Evolutionary conservation across 1,284 basidiomycete genomes (phyloP).

Genomic region (Ceratobasidium sp.): DNA sequence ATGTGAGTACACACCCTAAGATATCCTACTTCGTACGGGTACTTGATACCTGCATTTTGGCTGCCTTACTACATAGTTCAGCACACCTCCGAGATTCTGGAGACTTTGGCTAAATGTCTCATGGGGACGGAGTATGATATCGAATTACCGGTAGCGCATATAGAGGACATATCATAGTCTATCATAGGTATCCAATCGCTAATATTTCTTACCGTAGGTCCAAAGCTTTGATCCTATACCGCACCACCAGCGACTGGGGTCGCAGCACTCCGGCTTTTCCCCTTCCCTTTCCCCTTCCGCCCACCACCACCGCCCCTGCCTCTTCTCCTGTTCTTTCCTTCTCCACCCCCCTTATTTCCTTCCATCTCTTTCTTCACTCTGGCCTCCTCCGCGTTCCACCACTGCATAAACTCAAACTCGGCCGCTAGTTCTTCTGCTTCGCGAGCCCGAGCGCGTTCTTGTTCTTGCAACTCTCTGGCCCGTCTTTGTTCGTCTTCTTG

Average conservation of each 20-base stretch:
- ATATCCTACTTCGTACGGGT: too few relatives aligned
- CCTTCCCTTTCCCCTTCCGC: conserved; percentile 8
- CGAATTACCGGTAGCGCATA: background rate
- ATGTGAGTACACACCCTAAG: too few relatives aligned
- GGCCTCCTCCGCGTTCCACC: conserved; percentile 88
- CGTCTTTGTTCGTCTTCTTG: conserved; percentile 78
- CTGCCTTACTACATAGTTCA: too few relatives aligned
- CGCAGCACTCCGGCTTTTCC: conserved; percentile 41
- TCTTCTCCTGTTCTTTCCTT: conserved; percentile 29
- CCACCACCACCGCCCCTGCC: conserved; percentile 43
- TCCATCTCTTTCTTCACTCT: conserved; percentile 64
- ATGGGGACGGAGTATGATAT: too few relatives aligned
- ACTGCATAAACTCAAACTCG: conserved; percentile 83
- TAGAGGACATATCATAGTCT: background rate
- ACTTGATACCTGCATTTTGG: too few relatives aligned
- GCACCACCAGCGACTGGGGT: conserved; percentile 1
- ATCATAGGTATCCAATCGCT: background rate
- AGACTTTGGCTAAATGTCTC: too few relatives aligned
- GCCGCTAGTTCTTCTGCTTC: conserved; percentile 62
- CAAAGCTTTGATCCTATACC: background rate
- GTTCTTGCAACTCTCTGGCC: conserved; percentile 49
- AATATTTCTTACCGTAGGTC: background rate
- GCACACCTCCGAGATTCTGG: too few relatives aligned
- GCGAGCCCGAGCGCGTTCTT: conserved; percentile 18
- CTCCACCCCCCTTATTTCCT: conserved; percentile 11